A percentile compares a stretch with the other conserved stretches of the same genome.
These are phyloP conservation scores for Starmerella gropengiesseri DNA, from an alignment of 805 yeast species.

Conservation along the genomic window DNA sequence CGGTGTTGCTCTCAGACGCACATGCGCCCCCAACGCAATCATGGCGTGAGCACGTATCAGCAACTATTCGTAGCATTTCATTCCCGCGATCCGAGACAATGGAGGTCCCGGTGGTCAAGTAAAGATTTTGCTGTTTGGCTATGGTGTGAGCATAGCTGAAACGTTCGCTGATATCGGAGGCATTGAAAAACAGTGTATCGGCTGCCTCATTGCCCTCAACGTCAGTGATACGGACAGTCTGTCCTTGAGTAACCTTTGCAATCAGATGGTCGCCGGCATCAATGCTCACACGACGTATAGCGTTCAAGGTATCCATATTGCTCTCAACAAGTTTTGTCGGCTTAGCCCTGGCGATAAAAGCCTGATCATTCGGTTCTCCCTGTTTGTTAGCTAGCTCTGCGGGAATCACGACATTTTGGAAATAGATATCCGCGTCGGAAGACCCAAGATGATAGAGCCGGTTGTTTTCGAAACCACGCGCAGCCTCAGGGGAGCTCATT, in stretches of 20 bases:
- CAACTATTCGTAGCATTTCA: slow-evolving; percentile 5
- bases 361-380: background rate
- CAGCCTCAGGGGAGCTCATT: slow-evolving; percentile 6
- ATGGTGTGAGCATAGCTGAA: slow-evolving; percentile 7
- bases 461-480: slow-evolving; percentile 12
- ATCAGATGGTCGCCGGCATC: slow-evolving; percentile 11
- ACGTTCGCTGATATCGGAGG: slow-evolving; percentile 5
- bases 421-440: background rate
- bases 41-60: slow-evolving; percentile 15
- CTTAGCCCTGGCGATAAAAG: background rate
- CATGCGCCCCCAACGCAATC: slow-evolving; percentile 15
- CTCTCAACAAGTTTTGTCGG: slow-evolving; percentile 5
- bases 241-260: slow-evolving; percentile 5
- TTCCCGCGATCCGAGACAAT: slow-evolving; percentile 9
- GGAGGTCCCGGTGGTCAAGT: slow-evolving; percentile 10
- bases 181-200: slow-evolving; percentile 12
- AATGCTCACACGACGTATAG: background rate
- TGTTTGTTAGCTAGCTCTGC: background rate
- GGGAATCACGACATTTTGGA: background rate
- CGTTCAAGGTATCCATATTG: background rate
- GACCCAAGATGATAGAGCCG: slow-evolving; percentile 10
- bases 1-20: slow-evolving; percentile 16
- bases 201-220: slow-evolving; percentile 15
- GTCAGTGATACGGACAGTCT: slow-evolving; percentile 9
- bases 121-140: slow-evolving; percentile 4